phyloP scores from a whole-genome alignment of 129 eudicot species.

The Escallonia rubra region DNA sequence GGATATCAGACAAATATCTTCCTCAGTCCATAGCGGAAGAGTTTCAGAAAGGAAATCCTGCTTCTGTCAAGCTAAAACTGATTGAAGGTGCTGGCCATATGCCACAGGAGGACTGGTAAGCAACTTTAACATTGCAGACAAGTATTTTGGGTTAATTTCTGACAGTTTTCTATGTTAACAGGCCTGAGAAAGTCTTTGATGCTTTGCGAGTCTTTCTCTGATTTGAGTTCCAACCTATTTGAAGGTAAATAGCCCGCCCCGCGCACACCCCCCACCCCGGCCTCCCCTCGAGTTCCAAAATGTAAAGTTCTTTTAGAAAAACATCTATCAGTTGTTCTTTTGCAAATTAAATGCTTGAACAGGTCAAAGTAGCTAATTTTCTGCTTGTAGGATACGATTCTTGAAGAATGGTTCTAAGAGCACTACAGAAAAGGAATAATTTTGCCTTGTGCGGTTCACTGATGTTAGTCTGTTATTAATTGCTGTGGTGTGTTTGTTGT shows the following conservation, averaged over 20 bases:
- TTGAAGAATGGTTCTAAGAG: no score
- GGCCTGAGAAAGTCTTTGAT: conserved; percentile 95
- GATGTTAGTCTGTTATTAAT: no score
- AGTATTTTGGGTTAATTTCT: background rate
- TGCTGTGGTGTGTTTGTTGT: no score
- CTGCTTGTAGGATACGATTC: no score
- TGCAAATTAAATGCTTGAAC: background rate
- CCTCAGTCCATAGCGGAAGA: conserved; percentile 96
- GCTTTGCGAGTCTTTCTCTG: conserved; percentile 69
- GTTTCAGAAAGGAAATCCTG: conserved; percentile 70
- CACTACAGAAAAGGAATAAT: no score
- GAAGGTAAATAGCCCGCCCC: conserved; percentile 3
- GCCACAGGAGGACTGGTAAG: conserved; percentile 99
- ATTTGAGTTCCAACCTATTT: conserved; percentile 20
- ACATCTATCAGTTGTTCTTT: background rate
- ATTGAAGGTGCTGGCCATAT: conserved; percentile 99
- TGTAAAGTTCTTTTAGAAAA: background rate
- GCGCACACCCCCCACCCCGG: background rate
- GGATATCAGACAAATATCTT: conserved; percentile 90
- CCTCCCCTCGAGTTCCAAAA: background rate
- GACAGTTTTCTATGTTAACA: conserved; percentile 21
- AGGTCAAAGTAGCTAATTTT: no score
- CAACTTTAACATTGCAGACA: background rate
- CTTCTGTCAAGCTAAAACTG: conserved; percentile 56
- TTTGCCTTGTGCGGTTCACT: no score